Conservation (phyloP, 2,329 filamentous ascomycete species). For the Claviceps lovelessii region DNA sequence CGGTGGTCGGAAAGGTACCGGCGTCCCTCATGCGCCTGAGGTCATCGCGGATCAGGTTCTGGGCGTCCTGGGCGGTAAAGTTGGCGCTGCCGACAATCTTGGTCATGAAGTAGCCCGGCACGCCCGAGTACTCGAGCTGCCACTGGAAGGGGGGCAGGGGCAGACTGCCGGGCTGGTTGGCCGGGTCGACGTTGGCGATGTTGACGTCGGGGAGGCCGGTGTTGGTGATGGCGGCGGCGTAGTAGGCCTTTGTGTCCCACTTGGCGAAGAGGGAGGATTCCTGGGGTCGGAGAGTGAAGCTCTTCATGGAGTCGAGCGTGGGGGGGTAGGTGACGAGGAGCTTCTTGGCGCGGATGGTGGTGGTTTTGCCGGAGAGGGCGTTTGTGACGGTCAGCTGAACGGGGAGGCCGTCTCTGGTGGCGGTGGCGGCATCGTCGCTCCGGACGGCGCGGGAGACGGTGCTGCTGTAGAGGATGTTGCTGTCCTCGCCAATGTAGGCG, state of each 20-base stretch:
- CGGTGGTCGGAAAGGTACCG: not conserved
- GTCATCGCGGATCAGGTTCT: constrained; percentile 5
- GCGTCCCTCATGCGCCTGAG: constrained; percentile 3
- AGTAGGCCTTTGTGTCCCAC: constrained; percentile 20
- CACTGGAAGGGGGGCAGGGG: constrained; percentile 8
- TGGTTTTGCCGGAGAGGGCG: constrained; percentile 10
- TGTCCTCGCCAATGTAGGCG: constrained; percentile 11
- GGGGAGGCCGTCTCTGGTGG: no score
- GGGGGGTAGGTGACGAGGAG: constrained; percentile 24
- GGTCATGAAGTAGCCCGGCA: constrained; percentile 2
- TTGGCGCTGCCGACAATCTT: constrained; percentile 6
- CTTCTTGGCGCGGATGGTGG: constrained; percentile 18
- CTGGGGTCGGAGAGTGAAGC: constrained; percentile 17
- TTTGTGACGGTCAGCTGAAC: constrained; percentile 15
- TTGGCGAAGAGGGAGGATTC: constrained; percentile 21
- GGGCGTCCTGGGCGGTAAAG: constrained; percentile 7
- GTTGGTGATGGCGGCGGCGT: constrained; percentile 17
- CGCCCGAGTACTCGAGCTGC: constrained; percentile 3
- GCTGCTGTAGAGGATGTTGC: constrained; percentile 13
- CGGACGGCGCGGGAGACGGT: constrained; percentile 12
- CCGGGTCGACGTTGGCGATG: constrained; percentile 12
- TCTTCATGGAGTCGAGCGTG: constrained; percentile 15
- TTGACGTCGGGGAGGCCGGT: constrained; percentile 11
- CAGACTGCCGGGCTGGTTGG: constrained; percentile 6
- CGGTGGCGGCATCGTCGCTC: constrained; percentile 1